Percentiles rank a stretch among this genome's conserved stretches.
phyloP scores from a whole-genome alignment of 2,329 filamentous ascomycete species.

The Teratosphaeria destructans region DNA sequence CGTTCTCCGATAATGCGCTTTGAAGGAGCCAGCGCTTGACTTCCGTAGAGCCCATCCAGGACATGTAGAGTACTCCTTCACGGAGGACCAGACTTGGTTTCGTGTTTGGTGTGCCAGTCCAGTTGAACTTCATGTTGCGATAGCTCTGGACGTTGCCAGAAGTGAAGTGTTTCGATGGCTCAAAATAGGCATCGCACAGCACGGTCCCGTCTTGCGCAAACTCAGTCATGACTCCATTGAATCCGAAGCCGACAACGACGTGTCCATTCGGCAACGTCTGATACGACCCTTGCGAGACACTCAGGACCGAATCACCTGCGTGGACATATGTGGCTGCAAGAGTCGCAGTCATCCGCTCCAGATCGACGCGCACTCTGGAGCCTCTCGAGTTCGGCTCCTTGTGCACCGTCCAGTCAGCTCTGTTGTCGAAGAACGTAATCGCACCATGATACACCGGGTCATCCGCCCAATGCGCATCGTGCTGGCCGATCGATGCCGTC shows the following conservation, averaged over 20 bases:
- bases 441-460: slow-evolving; percentile 19
- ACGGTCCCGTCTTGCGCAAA: slow-evolving; percentile 35
- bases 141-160: slow-evolving; percentile 35
- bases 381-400: slow-evolving; percentile 12
- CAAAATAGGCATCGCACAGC: slow-evolving; percentile 44
- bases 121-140: slow-evolving; percentile 41
- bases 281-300: slow-evolving; percentile 41
- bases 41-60: slow-evolving; percentile 38
- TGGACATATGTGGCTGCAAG: slow-evolving; percentile 18
- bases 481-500: slow-evolving; percentile 38
- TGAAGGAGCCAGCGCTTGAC: slow-evolving; percentile 37
- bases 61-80: slow-evolving; percentile 34
- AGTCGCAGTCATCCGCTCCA: slow-evolving; percentile 18
- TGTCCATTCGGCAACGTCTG: slow-evolving; percentile 45
- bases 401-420: slow-evolving; percentile 28
- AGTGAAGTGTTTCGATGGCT: slow-evolving; percentile 34
- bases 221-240: slow-evolving; percentile 29
- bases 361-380: slow-evolving; percentile 13
- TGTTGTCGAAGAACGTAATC: slow-evolving; percentile 38
- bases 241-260: slow-evolving; percentile 46
- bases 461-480: slow-evolving; percentile 40
- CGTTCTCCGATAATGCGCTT: slow-evolving; percentile 8
- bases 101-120: slow-evolving; percentile 28
- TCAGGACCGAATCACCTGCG: slow-evolving; percentile 25
- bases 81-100: slow-evolving; percentile 18